Conservation (phyloP, 2,329 filamentous ascomycete species). For the Dactylonectria estremocensis region DNA sequence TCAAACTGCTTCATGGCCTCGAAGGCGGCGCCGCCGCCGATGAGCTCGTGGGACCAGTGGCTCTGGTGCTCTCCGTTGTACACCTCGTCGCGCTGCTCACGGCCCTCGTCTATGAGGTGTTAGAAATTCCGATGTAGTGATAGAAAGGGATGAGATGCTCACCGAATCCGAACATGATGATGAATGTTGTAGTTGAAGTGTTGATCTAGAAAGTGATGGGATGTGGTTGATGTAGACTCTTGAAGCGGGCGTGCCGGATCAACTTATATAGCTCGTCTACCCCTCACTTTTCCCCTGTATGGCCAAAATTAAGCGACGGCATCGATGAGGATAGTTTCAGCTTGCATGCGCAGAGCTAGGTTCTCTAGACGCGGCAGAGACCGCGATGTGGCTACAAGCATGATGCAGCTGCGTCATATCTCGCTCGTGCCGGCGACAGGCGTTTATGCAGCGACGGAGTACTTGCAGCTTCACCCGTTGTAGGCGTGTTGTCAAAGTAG, state of each 20-base stretch:
- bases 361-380: background rate
- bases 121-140: too few relatives aligned
- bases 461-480: background rate
- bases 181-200: background rate
- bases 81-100: constrained; percentile 56
- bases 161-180: constrained; percentile 34
- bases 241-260: background rate
- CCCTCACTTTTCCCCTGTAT: background rate
- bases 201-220: background rate
- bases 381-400: background rate
- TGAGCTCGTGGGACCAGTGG: constrained; percentile 79
- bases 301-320: background rate
- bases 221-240: background rate
- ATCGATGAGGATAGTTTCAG: constrained; percentile 2
- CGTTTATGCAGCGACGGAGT: background rate
- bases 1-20: constrained; percentile 86
- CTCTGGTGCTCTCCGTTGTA: constrained; percentile 68
- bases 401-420: background rate
- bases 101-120: constrained; percentile 21
- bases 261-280: background rate
- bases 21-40: constrained; percentile 84
- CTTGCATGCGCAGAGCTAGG: constrained; percentile 1
- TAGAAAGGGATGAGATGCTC: background rate
- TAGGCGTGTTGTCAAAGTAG: background rate
- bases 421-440: background rate